Conservation (phyloP, 2,329 filamentous ascomycete species). For the Calonectria ilicicola region DNA sequence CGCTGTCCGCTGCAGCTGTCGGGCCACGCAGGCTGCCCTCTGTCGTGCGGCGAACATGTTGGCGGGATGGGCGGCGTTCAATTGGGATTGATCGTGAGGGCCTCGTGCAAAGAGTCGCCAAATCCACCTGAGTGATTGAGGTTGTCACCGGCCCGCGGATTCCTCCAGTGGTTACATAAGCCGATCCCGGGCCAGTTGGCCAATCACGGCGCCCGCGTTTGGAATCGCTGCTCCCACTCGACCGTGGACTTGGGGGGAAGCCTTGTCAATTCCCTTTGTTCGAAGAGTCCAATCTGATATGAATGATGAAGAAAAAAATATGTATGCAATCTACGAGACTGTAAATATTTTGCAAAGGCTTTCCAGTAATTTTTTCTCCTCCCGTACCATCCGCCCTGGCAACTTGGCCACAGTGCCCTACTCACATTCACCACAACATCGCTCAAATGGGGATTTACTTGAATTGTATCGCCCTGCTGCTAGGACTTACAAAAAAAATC, state of each 20-base stretch:
- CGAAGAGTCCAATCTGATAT: background rate
- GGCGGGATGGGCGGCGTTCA: slow-evolving; percentile 46
- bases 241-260: background rate
- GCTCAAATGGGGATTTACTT: no score
- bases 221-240: slow-evolving; percentile 27
- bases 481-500: background rate
- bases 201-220: slow-evolving; percentile 39
- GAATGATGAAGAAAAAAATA: background rate
- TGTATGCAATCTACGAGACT: background rate
- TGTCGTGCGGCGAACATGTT: slow-evolving; percentile 59
- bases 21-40: slow-evolving; percentile 54
- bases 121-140: slow-evolving; percentile 38
- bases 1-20: slow-evolving; percentile 52
- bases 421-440: background rate
- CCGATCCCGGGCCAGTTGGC: slow-evolving; percentile 9
- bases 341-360: background rate
- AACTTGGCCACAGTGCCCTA: background rate
- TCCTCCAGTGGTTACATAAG: slow-evolving; percentile 45
- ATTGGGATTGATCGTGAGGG: slow-evolving; percentile 47
- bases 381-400: background rate
- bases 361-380: background rate
- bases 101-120: slow-evolving; percentile 39
- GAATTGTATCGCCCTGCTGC: background rate
- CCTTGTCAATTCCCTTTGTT: background rate
- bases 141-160: slow-evolving; percentile 43